phyloP scores from a whole-genome alignment of 345 rosid species.

The Murraya koenigii region DNA sequence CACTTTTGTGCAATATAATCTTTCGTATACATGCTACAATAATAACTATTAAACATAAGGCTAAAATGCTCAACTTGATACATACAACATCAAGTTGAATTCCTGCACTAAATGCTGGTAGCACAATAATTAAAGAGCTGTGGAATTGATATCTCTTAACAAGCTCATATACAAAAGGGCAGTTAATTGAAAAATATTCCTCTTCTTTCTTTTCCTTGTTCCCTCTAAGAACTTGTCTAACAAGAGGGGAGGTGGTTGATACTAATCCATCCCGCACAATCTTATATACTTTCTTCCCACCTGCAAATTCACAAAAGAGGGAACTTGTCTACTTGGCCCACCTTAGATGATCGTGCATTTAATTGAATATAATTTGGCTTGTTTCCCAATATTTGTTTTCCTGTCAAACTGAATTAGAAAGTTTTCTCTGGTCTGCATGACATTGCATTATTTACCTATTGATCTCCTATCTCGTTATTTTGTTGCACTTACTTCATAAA shows the following conservation, averaged over 20 bases:
- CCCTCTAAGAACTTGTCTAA: conserved; percentile 33
- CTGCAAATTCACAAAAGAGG: conserved; percentile 16
- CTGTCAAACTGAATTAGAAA: neutral
- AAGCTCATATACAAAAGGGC: neutral
- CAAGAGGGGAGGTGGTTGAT: conserved; percentile 8
- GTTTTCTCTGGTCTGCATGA: neutral
- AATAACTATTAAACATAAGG: neutral
- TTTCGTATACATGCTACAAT: neutral
- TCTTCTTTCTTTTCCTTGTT: conserved; percentile 38
- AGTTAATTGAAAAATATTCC: conserved; percentile 12
- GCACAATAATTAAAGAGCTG: neutral
- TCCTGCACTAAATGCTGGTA: neutral
- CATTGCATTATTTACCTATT: neutral
- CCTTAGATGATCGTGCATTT: neutral
- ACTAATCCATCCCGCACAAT: conserved; percentile 29
- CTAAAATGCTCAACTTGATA: neutral
- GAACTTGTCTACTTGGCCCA: neutral
- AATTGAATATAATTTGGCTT: neutral
- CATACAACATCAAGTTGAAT: neutral
- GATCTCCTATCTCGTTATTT: neutral
- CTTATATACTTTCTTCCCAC: conserved; percentile 24
- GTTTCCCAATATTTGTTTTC: neutral
- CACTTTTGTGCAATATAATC: neutral
- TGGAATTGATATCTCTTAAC: neutral
- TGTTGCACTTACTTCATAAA: neutral